A percentile compares a stretch with the other conserved stretches of the same genome.
phyloP scores from a whole-genome alignment of 352 stramenopile species.

The Phytophthora macrochlamydospora region DNA sequence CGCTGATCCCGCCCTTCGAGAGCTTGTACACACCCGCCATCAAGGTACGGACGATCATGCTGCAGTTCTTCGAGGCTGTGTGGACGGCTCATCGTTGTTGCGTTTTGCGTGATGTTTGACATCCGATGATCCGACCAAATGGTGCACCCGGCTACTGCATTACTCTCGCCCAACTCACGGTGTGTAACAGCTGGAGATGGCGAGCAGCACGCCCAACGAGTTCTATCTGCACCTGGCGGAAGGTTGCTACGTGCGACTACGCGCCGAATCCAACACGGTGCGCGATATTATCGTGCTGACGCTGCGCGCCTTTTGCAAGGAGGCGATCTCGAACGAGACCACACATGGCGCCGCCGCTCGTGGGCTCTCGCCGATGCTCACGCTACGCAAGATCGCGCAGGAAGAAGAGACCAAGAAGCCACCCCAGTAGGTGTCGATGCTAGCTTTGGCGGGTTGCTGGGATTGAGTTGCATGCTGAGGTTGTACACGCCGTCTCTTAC shows the following conservation, averaged over 20 bases:
- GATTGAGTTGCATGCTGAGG: conserved; percentile 60
- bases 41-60: conserved; percentile 34
- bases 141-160: conserved; percentile 2
- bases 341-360: conserved; percentile 50
- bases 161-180: neutral
- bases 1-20: conserved; percentile 78
- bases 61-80: neutral
- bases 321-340: conserved; percentile 53
- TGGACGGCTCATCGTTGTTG: conserved; percentile 11
- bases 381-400: conserved; percentile 61
- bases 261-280: conserved; percentile 71
- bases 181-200: conserved; percentile 57
- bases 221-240: conserved; percentile 66
- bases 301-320: conserved; percentile 72
- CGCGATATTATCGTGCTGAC: conserved; percentile 87
- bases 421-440: conserved; percentile 48
- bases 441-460: conserved; percentile 51
- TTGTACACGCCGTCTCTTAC: conserved; percentile 60
- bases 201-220: conserved; percentile 58
- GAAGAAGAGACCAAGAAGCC: conserved; percentile 47
- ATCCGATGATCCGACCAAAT: conserved; percentile 10
- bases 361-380: conserved; percentile 72
- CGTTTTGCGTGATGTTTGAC: conserved; percentile 1
- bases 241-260: conserved; percentile 70
- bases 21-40: conserved; percentile 76